phyloP scores from a whole-genome alignment of 306 rosid genomes.

The Fagus sylvatica region DNA sequence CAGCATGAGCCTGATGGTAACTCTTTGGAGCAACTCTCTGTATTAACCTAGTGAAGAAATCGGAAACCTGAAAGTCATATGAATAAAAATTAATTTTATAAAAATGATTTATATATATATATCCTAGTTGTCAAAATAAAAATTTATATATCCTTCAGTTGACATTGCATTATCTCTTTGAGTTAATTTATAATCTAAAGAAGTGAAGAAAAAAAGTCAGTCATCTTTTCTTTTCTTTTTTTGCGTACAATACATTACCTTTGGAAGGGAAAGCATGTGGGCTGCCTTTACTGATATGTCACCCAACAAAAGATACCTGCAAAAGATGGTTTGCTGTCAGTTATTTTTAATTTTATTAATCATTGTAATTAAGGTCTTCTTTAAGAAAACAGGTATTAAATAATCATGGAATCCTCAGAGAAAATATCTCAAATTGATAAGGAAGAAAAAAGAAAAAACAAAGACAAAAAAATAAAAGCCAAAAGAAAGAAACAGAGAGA shows the following conservation, averaged over 20 bases:
- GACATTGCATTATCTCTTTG: neutral
- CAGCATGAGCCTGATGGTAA: slow-evolving; percentile 84
- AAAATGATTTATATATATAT: too few relatives aligned
- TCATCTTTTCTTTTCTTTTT: neutral
- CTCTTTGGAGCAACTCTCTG: slow-evolving; percentile 98
- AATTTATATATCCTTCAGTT: neutral
- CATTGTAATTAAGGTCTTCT: neutral
- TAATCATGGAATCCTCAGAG: neutral
- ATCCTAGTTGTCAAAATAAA: too few relatives aligned
- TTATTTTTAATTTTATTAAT: neutral
- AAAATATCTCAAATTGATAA: neutral
- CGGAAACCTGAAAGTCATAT: slow-evolving; percentile 58
- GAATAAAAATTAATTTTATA: neutral
- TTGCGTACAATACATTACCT: slow-evolving; percentile 44
- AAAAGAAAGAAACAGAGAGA: neutral
- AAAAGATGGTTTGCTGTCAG: slow-evolving; percentile 16
- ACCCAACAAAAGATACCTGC: slow-evolving; percentile 85
- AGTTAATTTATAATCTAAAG: neutral
- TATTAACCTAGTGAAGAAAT: slow-evolving; percentile 86
- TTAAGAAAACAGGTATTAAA: neutral
- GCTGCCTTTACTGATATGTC: slow-evolving; percentile 90
- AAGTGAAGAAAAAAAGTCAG: neutral
- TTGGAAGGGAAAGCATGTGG: slow-evolving; percentile 77
- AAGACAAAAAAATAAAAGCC: neutral
- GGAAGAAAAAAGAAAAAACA: neutral